Evolutionary conservation across 768 basidiomycete species (phyloP).

Genomic region (Tephrocybe rancida): DNA sequence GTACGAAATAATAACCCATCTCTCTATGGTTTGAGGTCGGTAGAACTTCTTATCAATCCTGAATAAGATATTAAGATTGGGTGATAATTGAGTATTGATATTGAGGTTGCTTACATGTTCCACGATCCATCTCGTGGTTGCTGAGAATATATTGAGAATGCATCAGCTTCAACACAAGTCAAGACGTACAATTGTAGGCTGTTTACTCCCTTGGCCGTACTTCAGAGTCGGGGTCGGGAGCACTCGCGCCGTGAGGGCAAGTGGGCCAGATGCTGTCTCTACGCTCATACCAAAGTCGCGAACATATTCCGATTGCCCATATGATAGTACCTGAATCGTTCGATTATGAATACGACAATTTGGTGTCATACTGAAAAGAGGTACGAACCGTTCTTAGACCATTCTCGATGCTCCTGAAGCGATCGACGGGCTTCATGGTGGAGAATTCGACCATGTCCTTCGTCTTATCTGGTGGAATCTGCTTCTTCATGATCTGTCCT

Average conservation of each 20-base stretch:
- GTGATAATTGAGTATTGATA: slow-evolving; percentile 30
- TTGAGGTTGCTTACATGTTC: slow-evolving; percentile 64
- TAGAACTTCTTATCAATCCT: slow-evolving; percentile 75
- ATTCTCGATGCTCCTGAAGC: slow-evolving; percentile 53
- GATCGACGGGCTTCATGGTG: slow-evolving; percentile 60
- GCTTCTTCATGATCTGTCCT: slow-evolving; percentile 75
- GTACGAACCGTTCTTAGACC: slow-evolving; percentile 37
- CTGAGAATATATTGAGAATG: slow-evolving; percentile 33
- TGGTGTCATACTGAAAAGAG: neutral
- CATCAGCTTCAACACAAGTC: neutral
- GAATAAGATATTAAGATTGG: slow-evolving; percentile 35
- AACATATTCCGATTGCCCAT: slow-evolving; percentile 74
- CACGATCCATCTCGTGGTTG: slow-evolving; percentile 67
- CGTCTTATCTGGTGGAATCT: slow-evolving; percentile 68
- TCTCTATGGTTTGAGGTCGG: slow-evolving; percentile 49
- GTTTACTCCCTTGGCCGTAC: slow-evolving; percentile 60
- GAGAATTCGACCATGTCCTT: slow-evolving; percentile 66
- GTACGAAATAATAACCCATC: slow-evolving; percentile 69
- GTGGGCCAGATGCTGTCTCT: slow-evolving; percentile 43
- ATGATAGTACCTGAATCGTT: slow-evolving; percentile 50
- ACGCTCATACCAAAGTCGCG: slow-evolving; percentile 70
- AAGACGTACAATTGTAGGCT: slow-evolving; percentile 49
- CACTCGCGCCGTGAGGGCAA: slow-evolving; percentile 57
- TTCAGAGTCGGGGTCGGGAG: slow-evolving; percentile 63
- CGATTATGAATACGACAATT: neutral